Percentiles rank a stretch among this genome's conserved stretches.
phyloP scores from a whole-genome alignment of 139 green algal species.

The Chlamydomonas incerta region DNA sequence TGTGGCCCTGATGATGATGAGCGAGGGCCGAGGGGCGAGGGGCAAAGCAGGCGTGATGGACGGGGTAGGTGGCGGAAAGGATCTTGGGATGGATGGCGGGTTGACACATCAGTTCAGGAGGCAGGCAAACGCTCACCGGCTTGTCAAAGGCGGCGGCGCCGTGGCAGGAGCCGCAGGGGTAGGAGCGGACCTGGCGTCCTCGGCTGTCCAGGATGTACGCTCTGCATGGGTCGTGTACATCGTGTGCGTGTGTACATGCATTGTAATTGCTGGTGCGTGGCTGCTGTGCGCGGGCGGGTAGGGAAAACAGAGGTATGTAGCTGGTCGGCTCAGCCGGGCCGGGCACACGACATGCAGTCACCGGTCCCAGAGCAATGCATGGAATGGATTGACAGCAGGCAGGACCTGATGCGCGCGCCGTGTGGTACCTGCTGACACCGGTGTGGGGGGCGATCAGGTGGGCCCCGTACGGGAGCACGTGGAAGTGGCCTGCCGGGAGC shows the following conservation, averaged over 20 bases:
- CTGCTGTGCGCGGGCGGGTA: no score
- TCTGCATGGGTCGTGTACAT: no score
- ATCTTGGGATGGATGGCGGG: neutral
- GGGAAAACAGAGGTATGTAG: no score
- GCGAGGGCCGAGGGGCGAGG: no score
- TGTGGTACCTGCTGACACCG: neutral
- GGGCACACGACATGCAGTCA: no score
- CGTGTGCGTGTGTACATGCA: no score
- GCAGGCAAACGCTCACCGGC: neutral
- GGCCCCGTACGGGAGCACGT: conserved; percentile 12
- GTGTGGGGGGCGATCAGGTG: neutral
- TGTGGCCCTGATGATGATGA: neutral
- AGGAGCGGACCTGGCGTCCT: neutral
- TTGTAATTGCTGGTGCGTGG: no score
- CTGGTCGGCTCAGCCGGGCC: no score
- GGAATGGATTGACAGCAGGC: no score
- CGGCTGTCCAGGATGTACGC: neutral
- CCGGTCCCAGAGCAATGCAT: no score
- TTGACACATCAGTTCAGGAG: neutral
- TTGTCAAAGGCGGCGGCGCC: neutral
- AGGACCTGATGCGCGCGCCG: no score
- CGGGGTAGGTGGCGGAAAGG: no score
- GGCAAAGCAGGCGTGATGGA: neutral
- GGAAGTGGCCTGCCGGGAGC: conserved; percentile 12
- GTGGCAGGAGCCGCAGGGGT: conserved; percentile 2